Evolutionary conservation across 2,329 filamentous ascomycete genomes (phyloP).

Genomic region (Epichloe uncinata): DNA sequence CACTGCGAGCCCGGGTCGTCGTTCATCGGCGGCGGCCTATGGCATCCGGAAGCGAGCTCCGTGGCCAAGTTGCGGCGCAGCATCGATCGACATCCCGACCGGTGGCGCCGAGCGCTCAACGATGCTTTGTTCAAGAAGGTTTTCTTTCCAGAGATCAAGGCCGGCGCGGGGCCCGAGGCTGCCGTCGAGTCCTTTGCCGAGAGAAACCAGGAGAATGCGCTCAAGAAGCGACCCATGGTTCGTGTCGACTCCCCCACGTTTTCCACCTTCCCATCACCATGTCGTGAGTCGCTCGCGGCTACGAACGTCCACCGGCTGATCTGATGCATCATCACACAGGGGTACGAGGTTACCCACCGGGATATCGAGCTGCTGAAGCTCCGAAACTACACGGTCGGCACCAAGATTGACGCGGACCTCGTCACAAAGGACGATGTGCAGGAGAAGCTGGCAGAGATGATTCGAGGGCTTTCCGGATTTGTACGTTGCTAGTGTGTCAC

Average conservation of each 20-base stretch:
- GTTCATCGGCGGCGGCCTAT: slow-evolving; percentile 71
- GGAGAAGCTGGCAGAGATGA: slow-evolving; percentile 48
- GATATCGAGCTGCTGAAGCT: slow-evolving; percentile 74
- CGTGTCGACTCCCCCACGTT: neutral
- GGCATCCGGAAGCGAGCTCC: slow-evolving; percentile 59
- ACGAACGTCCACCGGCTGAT: neutral
- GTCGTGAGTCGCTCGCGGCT: neutral
- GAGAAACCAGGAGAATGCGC: slow-evolving; percentile 57
- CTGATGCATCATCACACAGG: slow-evolving; percentile 32
- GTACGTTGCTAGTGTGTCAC: slow-evolving; percentile 31
- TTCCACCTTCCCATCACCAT: neutral
- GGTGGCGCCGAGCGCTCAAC: slow-evolving; percentile 55
- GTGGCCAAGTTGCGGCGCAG: slow-evolving; percentile 55
- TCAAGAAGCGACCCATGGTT: slow-evolving; percentile 81
- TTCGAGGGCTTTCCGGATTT: slow-evolving; percentile 62
- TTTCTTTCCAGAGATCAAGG: slow-evolving; percentile 41
- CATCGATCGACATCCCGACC: slow-evolving; percentile 59
- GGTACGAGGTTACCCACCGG: slow-evolving; percentile 58
- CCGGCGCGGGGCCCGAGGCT: slow-evolving; percentile 28
- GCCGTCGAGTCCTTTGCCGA: slow-evolving; percentile 57
- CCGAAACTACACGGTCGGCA: slow-evolving; percentile 62
- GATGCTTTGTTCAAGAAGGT: slow-evolving; percentile 45
- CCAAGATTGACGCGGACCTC: slow-evolving; percentile 50
- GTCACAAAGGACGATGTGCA: slow-evolving; percentile 50
- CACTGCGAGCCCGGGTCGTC: slow-evolving; percentile 61